Conservation (phyloP, 2,329 filamentous ascomycete species). For the Colletotrichum chrysophilum region DNA sequence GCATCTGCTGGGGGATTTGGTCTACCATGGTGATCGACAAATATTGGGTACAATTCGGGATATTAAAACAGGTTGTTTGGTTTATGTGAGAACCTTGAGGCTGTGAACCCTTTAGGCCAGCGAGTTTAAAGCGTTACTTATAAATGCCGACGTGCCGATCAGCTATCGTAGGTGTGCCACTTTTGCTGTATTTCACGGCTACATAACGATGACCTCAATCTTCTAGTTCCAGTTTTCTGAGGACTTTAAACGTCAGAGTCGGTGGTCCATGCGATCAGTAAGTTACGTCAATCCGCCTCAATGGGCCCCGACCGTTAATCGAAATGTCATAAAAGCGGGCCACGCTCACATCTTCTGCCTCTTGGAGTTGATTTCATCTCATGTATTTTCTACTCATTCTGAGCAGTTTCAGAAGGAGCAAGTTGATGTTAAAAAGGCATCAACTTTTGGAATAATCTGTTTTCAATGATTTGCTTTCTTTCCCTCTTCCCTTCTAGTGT, state of each 20-base stretch:
- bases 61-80: not conserved
- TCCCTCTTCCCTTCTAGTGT: too few species aligned
- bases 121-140: not conserved
- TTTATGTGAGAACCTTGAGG: not conserved
- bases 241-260: not conserved
- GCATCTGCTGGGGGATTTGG: constrained; percentile 31
- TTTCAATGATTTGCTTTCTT: too few species aligned
- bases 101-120: not conserved
- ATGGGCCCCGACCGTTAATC: not conserved
- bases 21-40: not conserved
- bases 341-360: not conserved
- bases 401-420: not conserved
- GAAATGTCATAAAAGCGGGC: constrained; percentile 15
- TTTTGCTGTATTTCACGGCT: not conserved
- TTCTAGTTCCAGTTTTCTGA: not conserved
- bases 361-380: not conserved
- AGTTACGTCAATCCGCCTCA: not conserved
- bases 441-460: not conserved
- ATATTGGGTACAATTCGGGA: not conserved
- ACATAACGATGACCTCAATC: not conserved
- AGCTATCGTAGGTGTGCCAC: not conserved
- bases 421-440: accelerated
- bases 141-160: not conserved
- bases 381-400: not conserved
- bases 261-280: not conserved